These are phyloP conservation scores for Neurospora intermedia DNA, from an alignment of 495 filamentous ascomycete species.

Conservation along the genomic window DNA sequence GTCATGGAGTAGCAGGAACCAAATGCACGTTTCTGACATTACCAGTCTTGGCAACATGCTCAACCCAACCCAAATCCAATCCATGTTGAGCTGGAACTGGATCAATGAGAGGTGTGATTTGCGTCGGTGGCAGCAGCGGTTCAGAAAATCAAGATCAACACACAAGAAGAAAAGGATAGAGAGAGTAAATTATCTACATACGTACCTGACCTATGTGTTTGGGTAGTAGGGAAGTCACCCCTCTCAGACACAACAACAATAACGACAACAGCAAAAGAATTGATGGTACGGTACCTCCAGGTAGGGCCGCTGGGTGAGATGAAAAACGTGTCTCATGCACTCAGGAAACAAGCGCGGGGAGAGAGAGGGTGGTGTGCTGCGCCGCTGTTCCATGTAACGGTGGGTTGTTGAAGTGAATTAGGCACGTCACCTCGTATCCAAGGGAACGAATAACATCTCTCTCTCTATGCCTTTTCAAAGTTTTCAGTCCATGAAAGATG, in stretches of 20 bases:
- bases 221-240: too few relatives aligned
- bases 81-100: not conserved
- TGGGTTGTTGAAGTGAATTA: not conserved
- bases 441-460: not conserved
- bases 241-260: too few relatives aligned
- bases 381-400: not conserved
- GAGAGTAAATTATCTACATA: not conserved
- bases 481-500: not conserved
- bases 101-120: not conserved
- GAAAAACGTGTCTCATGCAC: not conserved
- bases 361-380: not conserved
- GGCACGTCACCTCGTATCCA: not conserved
- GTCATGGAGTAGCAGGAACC: not conserved
- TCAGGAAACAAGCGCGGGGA: not conserved
- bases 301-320: too few relatives aligned
- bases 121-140: not conserved
- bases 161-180: not conserved
- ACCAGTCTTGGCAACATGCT: not conserved
- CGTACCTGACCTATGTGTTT: not conserved
- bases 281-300: not conserved
- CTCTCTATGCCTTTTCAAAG: not conserved
- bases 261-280: too few relatives aligned
- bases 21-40: not conserved
- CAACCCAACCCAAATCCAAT: not conserved
- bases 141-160: not conserved